These are phyloP conservation scores for Talaromyces sp. DNA, from an alignment of 2,329 filamentous ascomycete species.

Conservation along the genomic window DNA sequence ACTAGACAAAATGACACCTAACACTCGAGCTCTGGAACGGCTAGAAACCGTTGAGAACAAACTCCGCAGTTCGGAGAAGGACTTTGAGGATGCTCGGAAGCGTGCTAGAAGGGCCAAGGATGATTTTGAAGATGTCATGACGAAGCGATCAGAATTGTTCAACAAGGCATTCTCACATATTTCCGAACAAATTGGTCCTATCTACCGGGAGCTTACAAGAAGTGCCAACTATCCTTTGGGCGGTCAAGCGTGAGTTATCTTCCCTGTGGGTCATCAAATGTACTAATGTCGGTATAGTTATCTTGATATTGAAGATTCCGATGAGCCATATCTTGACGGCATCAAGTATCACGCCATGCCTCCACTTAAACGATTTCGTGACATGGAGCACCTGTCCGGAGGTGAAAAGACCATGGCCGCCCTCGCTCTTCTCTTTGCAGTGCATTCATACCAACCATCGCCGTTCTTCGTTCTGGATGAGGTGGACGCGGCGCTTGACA, in stretches of 20 bases:
- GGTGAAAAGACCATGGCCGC: conserved; percentile 99
- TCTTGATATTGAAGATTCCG: conserved; percentile 92
- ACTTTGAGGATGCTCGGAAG: conserved; percentile 80
- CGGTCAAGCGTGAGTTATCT: conserved; percentile 59
- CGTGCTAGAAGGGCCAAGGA: conserved; percentile 72
- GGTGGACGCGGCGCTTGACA: conserved; percentile 96
- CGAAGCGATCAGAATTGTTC: conserved; percentile 83
- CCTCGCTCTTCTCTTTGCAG: conserved; percentile 90
- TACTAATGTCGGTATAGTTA: conserved; percentile 49
- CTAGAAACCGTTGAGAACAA: conserved; percentile 80
- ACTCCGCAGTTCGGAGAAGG: conserved; percentile 78
- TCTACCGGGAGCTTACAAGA: conserved; percentile 93
- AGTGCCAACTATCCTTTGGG: conserved; percentile 90
- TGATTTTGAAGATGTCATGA: conserved; percentile 78
- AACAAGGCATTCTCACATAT: conserved; percentile 95
- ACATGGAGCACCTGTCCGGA: conserved; percentile 97
- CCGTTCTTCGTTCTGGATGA: conserved; percentile 99
- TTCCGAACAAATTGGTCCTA: conserved; percentile 85
- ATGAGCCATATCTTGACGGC: conserved; percentile 90
- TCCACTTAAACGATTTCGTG: conserved; percentile 93
- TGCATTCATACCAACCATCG: conserved; percentile 91
- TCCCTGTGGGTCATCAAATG: not conserved
- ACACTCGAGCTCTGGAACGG: conserved; percentile 92
- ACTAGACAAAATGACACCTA: conserved; percentile 91
- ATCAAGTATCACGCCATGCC: conserved; percentile 99